Conservation (phyloP, 2,329 filamentous ascomycete genomes). For the Colletotrichum trifolii region DNA sequence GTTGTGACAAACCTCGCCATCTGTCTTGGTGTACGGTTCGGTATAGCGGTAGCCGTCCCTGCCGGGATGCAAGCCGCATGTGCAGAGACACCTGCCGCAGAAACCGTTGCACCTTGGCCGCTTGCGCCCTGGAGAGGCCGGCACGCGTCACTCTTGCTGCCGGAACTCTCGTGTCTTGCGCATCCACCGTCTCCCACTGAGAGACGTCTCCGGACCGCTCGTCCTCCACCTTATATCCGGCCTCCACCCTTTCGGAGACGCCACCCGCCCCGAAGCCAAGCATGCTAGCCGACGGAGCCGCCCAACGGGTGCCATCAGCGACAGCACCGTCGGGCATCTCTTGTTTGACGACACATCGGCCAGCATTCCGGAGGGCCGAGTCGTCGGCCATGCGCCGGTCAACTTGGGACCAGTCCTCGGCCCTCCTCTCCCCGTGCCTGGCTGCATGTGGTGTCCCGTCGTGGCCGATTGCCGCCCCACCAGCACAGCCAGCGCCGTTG, state of each 20-base stretch:
- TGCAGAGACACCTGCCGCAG: constrained; percentile 1
- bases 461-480: neutral
- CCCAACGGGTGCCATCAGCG: too few relatives aligned
- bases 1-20: neutral
- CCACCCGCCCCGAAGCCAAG: neutral
- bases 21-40: neutral
- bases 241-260: neutral
- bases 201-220: neutral
- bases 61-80: neutral
- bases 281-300: neutral
- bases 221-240: constrained; percentile 1
- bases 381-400: neutral
- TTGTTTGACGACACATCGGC: too few relatives aligned
- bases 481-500: neutral
- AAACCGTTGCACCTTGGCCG: neutral
- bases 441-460: neutral
- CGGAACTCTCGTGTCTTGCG: neutral
- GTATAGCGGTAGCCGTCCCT: constrained; percentile 2
- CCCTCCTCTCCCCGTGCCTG: neutral
- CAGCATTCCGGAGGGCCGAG: neutral
- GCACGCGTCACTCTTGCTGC: neutral
- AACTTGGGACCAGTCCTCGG: neutral
- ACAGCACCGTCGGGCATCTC: too few relatives aligned
- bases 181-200: neutral
- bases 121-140: neutral